Base-by-base conservation (phyloP, 2,329 filamentous ascomycete species). In the Triangularia verruculosa region DNA sequence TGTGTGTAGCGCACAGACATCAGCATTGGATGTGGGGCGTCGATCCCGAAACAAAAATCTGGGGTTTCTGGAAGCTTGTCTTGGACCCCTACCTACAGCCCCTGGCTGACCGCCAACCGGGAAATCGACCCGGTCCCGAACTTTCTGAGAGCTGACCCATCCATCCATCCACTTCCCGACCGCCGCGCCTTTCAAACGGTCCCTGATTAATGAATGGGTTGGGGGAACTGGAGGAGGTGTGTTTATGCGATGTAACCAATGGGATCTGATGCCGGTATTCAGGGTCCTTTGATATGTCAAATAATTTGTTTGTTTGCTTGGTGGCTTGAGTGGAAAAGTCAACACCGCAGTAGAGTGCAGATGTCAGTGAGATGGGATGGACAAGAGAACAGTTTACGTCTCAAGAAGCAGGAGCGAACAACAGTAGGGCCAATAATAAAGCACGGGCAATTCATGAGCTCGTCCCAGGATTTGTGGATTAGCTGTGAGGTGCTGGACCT, bases 21-120 rank as follows among this genome's bases (percentile, higher is more conserved):
- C 51, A 24, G 63, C 57, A 43, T 22, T 43, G 22, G n/a, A 47
- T 32, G 64, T 61, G 64, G 61, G 61, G 61, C 54, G 58, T 51
- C 27, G 58, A 61, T 61, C 27, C 28, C 32, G 47, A 55, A 57
- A 13, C 28, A 28, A 30, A 57, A 57, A 43, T 55, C 64, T 52
- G 22, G 54, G 24, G 25, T 61, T 62, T 57, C 59, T 56, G 52
- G 61, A 59, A 61, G 57, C 54, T 62, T 64, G 61, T 59, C 59
- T 61, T 47, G 43, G 59, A 56, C 53, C 55, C n/a, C n/a, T n/a
- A n/a, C n/a, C n/a, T n/a, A n/a, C n/a, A n/a, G n/a, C n/a, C n/a
- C 34, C 59, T 62, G 62, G 24, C 27, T 12, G 12, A 15, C 13
- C 8, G 4, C 15, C 25, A 6, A 28, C 22, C 51, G 51, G 51